Conservation (phyloP, 73 alveolate genomes). For the Strombidium stylifer region DNA sequence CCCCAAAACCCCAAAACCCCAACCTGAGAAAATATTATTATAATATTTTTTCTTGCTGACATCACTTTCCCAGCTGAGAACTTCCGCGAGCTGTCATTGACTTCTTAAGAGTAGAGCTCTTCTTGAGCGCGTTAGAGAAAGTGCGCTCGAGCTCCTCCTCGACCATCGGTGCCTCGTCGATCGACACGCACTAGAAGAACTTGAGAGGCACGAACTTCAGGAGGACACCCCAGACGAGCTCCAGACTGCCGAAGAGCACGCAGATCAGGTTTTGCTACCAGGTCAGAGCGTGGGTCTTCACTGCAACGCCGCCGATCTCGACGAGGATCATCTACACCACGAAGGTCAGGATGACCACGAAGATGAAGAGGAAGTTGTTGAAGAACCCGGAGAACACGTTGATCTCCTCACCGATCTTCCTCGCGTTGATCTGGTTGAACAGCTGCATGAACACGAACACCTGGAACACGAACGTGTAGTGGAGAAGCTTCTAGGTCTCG, state of each 20-base stretch:
- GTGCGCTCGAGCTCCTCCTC: no score
- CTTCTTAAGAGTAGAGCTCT: no score
- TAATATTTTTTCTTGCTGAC: no score
- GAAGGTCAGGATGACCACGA: slow-evolving; percentile 62
- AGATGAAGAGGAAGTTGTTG: slow-evolving; percentile 76
- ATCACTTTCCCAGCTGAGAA: no score
- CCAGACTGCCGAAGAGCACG: slow-evolving; percentile 60
- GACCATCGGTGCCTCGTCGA: no score
- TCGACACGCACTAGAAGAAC: no score
- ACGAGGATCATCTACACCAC: slow-evolving; percentile 81
- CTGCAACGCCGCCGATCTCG: slow-evolving; percentile 85
- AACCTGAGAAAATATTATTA: no score
- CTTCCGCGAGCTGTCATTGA: no score
- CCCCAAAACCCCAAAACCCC: no score
- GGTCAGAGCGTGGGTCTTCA: slow-evolving; percentile 72
- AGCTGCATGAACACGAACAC: slow-evolving; percentile 91
- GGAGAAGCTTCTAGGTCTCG: slow-evolving; percentile 56
- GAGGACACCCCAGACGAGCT: slow-evolving; percentile 40
- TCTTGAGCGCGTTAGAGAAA: no score
- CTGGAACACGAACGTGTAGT: slow-evolving; percentile 81
- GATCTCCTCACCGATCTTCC: slow-evolving; percentile 79
- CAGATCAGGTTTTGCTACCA: slow-evolving; percentile 69
- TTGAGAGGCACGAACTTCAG: no score
- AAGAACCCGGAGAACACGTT: slow-evolving; percentile 86
- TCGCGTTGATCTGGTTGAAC: slow-evolving; percentile 84